Evolutionary conservation across 176 grass and related monocot species (phyloP).

Genomic region (Carex pumila): DNA sequence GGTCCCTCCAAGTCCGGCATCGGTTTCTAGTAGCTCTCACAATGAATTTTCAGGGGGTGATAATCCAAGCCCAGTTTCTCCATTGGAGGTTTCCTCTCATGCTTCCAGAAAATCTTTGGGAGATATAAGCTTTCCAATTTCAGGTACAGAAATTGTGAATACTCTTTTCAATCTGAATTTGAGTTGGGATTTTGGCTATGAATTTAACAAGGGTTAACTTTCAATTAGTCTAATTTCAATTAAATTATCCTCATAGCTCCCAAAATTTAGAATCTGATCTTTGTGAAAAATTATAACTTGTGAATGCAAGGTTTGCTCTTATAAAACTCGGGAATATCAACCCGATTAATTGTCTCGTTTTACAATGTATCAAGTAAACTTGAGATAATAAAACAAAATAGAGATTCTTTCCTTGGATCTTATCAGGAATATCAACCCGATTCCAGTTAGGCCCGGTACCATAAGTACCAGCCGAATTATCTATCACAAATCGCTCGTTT

Average conservation of each 20-base stretch:
- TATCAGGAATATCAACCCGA: neutral
- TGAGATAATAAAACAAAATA: neutral
- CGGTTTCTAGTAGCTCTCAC: slow-evolving; percentile 35
- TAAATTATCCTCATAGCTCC: neutral
- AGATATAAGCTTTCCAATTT: slow-evolving; percentile 26
- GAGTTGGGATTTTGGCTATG: neutral
- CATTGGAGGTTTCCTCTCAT: slow-evolving; percentile 39
- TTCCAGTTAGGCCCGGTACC: neutral
- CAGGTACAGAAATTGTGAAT: slow-evolving; percentile 29
- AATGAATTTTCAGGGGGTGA: slow-evolving; percentile 29
- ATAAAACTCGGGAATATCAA: neutral
- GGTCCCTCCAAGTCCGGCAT: slow-evolving; percentile 38
- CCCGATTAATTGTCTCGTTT: neutral
- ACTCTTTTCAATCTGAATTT: slow-evolving; percentile 10
- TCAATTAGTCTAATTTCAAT: neutral
- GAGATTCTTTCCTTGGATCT: neutral
- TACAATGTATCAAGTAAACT: neutral
- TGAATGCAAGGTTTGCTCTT: neutral
- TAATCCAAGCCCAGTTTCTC: slow-evolving; percentile 58
- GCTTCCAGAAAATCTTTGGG: slow-evolving; percentile 28
- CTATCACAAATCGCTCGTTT: neutral
- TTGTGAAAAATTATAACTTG: neutral
- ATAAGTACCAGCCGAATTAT: neutral
- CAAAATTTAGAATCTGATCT: neutral
- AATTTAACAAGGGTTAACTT: neutral